A percentile compares a stretch with the other conserved stretches of the same genome.
phyloP scores from a whole-genome alignment of 2,329 filamentous ascomycete genomes.

The Penicillium palitans region DNA sequence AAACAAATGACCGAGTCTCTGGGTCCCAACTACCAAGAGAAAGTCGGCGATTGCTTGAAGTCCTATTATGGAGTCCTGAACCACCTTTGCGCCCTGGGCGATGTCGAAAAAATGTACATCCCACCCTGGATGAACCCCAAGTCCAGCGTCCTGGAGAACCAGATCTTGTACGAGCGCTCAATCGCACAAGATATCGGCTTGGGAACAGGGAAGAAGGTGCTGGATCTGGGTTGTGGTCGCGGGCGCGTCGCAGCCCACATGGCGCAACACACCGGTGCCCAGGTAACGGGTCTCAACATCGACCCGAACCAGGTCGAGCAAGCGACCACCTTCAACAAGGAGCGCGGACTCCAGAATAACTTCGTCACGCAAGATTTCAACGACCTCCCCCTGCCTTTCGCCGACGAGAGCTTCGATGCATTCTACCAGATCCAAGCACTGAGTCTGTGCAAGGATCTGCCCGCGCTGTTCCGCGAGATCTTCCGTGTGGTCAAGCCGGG shows the following conservation, averaged over 20 bases:
- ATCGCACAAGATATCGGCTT: constrained; percentile 51
- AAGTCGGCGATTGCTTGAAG: constrained; percentile 54
- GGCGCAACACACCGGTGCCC: constrained; percentile 50
- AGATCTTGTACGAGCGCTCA: constrained; percentile 55
- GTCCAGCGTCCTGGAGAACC: constrained; percentile 53
- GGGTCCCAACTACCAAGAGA: constrained; percentile 52
- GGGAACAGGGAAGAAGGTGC: constrained; percentile 48
- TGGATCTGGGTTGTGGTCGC: constrained; percentile 56
- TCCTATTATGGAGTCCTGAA: constrained; percentile 58
- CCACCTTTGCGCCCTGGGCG: constrained; percentile 56
- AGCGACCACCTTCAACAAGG: constrained; percentile 47
- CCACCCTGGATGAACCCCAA: constrained; percentile 55
- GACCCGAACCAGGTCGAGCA: constrained; percentile 55
- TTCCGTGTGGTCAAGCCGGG: constrained; percentile 54
- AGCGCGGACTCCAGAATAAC: constrained; percentile 48
- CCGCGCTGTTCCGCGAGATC: constrained; percentile 51
- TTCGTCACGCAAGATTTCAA: constrained; percentile 57
- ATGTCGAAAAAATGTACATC: constrained; percentile 62
- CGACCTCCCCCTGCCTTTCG: constrained; percentile 53
- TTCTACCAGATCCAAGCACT: constrained; percentile 61
- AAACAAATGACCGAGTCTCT: constrained; percentile 50
- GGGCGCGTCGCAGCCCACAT: constrained; percentile 58
- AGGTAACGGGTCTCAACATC: constrained; percentile 56
- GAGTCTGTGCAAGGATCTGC: constrained; percentile 54
- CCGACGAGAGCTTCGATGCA: constrained; percentile 51